phyloP scores from a whole-genome alignment of 1,139 yeast genomes.

The Debaryomycetaceae sp. region DNA sequence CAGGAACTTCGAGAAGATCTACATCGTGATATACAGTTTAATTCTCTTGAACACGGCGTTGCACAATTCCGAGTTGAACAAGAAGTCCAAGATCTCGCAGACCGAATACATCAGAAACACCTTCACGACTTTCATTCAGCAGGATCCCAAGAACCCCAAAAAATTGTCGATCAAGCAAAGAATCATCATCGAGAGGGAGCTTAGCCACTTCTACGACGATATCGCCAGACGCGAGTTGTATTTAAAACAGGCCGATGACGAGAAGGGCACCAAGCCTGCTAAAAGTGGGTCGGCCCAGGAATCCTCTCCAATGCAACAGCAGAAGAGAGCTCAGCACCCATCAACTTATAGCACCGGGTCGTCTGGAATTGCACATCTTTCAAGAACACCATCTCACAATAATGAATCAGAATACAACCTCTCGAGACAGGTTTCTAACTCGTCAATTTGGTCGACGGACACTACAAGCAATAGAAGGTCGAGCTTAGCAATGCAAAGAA shows the following conservation, averaged over 20 bases:
- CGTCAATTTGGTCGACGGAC: constrained; percentile 42
- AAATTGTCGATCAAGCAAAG: constrained; percentile 38
- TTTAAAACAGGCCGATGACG: constrained; percentile 28
- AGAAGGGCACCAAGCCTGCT: background rate
- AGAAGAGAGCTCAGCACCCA: background rate
- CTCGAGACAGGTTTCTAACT: constrained; percentile 29
- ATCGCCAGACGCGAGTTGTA: constrained; percentile 36
- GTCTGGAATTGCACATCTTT: background rate
- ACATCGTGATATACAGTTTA: constrained; percentile 70
- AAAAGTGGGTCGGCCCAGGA: background rate
- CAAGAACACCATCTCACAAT: background rate
- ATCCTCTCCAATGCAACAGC: background rate
- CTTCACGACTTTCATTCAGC: constrained; percentile 40
- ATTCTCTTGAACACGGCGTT: constrained; percentile 70
- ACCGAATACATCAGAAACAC: constrained; percentile 58
- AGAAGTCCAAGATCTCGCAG: constrained; percentile 40
- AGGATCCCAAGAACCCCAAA: constrained; percentile 26
- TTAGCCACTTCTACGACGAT: constrained; percentile 40
- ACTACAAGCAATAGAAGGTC: constrained; percentile 22
- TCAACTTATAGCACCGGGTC: background rate
- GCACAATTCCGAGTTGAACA: constrained; percentile 48
- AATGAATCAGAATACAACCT: constrained; percentile 12
- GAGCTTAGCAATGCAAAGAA: constrained; percentile 30
- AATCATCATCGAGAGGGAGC: constrained; percentile 42
- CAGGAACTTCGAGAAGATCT: constrained; percentile 58